Evolutionary conservation across 108 stramenopile genomes (phyloP), one percentile per base, ranked within the genome.

Genomic region (Licmophora abbreviata): DNA sequence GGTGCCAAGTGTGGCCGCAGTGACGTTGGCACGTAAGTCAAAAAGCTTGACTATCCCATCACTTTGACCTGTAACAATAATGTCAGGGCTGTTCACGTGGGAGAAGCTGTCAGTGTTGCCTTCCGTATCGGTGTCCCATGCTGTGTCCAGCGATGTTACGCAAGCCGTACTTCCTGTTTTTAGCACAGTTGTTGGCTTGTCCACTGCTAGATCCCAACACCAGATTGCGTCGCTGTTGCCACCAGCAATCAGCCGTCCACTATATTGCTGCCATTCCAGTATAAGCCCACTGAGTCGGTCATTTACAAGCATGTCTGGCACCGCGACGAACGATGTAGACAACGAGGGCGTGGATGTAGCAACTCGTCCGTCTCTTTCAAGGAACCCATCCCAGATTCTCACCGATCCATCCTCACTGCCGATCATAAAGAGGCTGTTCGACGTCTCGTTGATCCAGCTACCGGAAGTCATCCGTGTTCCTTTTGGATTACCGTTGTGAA

Each of bases 361-460:
- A 6, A 63, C 66, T 7, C 59, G 48, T 12, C 76, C 87, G 29
- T 80, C 83, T n/a, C 59, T 44, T 41, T 86, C 70, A 37, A 92
- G 30, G 6, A 94, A 34, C 0, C 71, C 86, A 40, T 73, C 64
- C 88, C 91, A 94, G 7, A 97, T 63, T 12, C 94, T 70, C 28
- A 93, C 94, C 0, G 85, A 79, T 0, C 98, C 98, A 61, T 95
- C 95, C 54, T 93, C 94, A 37, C 81, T 68, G 8, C 96, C 96
- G 20, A 84, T 78, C 26, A 97, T 53, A 34, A 97, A 73, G 0
- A 96, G 58, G 59, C 79, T 83, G 34, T 73, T 66, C 5, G 77
- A 64, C 25, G 59, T 48, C 48, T 91, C 94, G 48, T 99, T 96
- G 14, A 99, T 83, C 98, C 98, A 99, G 25, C 41, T 56, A 7